These are phyloP conservation scores for Phytophthora crassamura DNA, from an alignment of 352 stramenopile genomes.

Conservation along the genomic window DNA sequence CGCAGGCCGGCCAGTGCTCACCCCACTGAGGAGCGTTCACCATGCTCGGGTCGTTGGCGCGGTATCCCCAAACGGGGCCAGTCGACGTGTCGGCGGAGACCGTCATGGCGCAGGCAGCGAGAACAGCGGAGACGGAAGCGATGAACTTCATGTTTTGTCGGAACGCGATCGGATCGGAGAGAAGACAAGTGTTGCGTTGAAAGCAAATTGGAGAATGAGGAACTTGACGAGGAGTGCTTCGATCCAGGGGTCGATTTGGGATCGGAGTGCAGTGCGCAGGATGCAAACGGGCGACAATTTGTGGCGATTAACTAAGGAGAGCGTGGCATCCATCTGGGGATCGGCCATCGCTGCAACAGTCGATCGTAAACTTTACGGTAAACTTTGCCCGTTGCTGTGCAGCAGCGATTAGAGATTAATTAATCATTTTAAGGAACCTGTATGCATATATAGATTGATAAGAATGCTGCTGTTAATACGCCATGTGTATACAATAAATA, in stretches of 20 bases:
- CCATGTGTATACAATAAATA: too few relatives aligned
- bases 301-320: constrained; percentile 11
- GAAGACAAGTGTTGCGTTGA: constrained; percentile 27
- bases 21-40: constrained; percentile 37
- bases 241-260: constrained; percentile 17
- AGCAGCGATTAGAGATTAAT: too few relatives aligned
- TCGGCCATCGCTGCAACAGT: constrained; percentile 5
- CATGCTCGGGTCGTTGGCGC: constrained; percentile 29
- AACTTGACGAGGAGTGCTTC: constrained; percentile 3
- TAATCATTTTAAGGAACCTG: too few relatives aligned
- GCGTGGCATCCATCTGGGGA: constrained; percentile 22
- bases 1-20: constrained; percentile 29
- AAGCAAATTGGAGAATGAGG: constrained; percentile 31
- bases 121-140: constrained; percentile 21
- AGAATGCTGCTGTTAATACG: too few relatives aligned
- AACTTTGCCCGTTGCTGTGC: too few relatives aligned
- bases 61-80: constrained; percentile 41
- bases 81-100: constrained; percentile 19
- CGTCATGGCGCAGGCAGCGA: constrained; percentile 23
- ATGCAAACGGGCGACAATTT: constrained; percentile 16
- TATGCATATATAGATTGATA: too few relatives aligned
- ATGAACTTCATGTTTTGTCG: constrained; percentile 39
- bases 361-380: constrained; percentile 1
- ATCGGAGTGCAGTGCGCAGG: constrained; percentile 10
- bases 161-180: too few relatives aligned